These are phyloP conservation scores for Pseudogymnoascus destructans DNA, from an alignment of 2,329 filamentous ascomycete species.

Conservation along the genomic window DNA sequence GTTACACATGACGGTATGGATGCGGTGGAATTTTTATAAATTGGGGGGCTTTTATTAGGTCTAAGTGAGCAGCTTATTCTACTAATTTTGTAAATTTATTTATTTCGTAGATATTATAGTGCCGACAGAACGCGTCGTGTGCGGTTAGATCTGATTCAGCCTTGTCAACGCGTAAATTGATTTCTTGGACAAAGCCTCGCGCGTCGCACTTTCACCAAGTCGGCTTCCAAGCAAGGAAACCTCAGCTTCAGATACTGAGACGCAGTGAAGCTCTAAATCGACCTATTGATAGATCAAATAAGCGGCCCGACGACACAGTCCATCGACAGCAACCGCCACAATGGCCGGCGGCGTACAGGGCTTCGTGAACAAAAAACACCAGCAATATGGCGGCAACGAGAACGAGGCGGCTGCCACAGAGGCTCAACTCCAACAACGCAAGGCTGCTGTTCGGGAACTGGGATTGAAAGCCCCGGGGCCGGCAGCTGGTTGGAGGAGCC, in stretches of 20 bases:
- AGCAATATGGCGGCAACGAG: not conserved
- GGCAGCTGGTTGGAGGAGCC: not conserved
- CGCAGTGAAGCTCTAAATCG: not conserved
- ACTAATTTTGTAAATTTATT: not conserved
- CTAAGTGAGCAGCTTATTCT: not conserved
- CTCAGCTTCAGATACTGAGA: not conserved
- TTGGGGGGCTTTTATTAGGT: not conserved
- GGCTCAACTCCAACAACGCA: not conserved
- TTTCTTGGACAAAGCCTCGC: not conserved
- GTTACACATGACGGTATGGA: not conserved
- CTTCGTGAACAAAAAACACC: not conserved
- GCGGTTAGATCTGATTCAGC: not conserved
- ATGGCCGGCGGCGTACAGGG: not conserved
- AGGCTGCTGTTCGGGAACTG: not conserved
- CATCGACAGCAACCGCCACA: not conserved
- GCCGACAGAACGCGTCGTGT: not conserved
- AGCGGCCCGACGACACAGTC: not conserved
- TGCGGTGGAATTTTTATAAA: not conserved
- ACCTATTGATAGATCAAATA: not conserved
- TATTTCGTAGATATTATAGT: not conserved
- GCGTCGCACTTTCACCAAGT: not conserved
- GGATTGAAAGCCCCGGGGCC: not conserved
- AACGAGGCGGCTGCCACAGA: not conserved
- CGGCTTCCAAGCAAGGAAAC: not conserved
- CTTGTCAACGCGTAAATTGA: conserved; percentile 1